Conservation (phyloP, 2,329 filamentous ascomycete species). For the Aspergillus aculeatinus region DNA sequence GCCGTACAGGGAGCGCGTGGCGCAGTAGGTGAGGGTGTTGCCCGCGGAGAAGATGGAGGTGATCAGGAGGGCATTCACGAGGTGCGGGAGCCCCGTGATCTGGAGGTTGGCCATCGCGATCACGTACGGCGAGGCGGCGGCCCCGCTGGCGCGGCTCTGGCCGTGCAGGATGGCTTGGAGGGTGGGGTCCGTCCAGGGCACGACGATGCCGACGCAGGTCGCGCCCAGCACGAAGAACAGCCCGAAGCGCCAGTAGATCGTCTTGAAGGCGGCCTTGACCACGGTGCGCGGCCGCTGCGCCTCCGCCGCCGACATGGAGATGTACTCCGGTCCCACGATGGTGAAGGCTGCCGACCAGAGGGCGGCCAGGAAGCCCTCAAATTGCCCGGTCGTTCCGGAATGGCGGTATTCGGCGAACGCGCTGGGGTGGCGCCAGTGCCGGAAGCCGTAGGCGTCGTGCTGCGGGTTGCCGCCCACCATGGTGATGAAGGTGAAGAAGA, state of each 20-base stretch:
- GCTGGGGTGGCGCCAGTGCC: slow-evolving; percentile 48
- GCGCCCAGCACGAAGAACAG: slow-evolving; percentile 71
- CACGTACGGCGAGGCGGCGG: slow-evolving; percentile 61
- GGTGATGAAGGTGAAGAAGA: slow-evolving; percentile 71
- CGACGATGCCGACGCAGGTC: slow-evolving; percentile 65
- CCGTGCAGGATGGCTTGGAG: slow-evolving; percentile 11
- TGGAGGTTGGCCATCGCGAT: slow-evolving; percentile 60
- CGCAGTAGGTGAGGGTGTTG: slow-evolving; percentile 57
- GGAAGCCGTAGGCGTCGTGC: slow-evolving; percentile 67
- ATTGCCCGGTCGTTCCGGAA: slow-evolving; percentile 59
- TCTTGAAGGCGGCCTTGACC: slow-evolving; percentile 70
- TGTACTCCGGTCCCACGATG: slow-evolving; percentile 63
- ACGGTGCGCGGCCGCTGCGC: slow-evolving; percentile 64
- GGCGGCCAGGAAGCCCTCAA: slow-evolving; percentile 59
- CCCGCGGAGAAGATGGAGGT: slow-evolving; percentile 58
- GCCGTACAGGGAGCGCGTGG: slow-evolving; percentile 54
- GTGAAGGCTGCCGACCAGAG: slow-evolving; percentile 66
- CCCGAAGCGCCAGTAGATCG: slow-evolving; percentile 71
- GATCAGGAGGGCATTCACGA: slow-evolving; percentile 58
- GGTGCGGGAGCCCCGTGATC: slow-evolving; percentile 55
- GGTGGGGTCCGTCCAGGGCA: slow-evolving; percentile 62
- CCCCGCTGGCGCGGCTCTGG: slow-evolving; percentile 33
- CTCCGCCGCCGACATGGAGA: slow-evolving; percentile 60
- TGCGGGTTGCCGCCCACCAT: slow-evolving; percentile 76
- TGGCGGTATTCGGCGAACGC: slow-evolving; percentile 52